Percentiles rank a stretch among this genome's conserved stretches.
Evolutionary conservation across 805 yeast genomes (phyloP).

Genomic region (Grigorovia yakushimaensis): DNA sequence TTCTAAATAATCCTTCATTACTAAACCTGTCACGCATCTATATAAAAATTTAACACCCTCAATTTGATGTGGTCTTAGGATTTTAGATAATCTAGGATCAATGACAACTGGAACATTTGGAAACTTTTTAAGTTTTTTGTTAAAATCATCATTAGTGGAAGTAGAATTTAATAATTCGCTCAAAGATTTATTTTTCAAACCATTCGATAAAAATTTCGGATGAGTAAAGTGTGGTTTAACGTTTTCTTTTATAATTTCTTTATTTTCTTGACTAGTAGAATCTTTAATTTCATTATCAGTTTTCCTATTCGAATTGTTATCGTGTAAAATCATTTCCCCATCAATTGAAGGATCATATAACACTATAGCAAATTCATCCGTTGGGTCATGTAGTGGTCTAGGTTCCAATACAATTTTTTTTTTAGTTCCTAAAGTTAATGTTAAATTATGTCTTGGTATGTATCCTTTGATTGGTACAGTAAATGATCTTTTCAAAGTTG

Average conservation of each 20-base stretch:
- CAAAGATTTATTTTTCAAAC: conserved; percentile 44
- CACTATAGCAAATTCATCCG: conserved; percentile 87
- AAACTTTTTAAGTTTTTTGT: conserved; percentile 35
- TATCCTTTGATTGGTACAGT: conserved; percentile 48
- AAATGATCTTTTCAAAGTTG: conserved; percentile 40
- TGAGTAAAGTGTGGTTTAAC: conserved; percentile 20
- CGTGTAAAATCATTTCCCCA: conserved; percentile 27
- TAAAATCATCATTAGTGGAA: conserved; percentile 34
- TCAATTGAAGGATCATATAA: conserved; percentile 93
- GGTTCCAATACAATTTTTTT: conserved; percentile 66
- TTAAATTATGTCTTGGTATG: conserved; percentile 36
- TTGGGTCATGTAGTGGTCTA: conserved; percentile 89
- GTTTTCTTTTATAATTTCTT: conserved; percentile 8
- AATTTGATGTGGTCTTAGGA: conserved; percentile 90
- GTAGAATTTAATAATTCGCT: conserved; percentile 55
- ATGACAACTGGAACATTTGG: conserved; percentile 93
- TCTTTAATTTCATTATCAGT: conserved; percentile 4
- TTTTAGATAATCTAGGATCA: conserved; percentile 77
- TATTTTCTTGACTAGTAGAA: conserved; percentile 14
- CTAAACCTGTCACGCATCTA: conserved; percentile 80
- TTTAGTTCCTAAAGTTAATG: conserved; percentile 80
- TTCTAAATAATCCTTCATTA: conserved; percentile 32
- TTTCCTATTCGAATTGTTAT: conserved; percentile 15
- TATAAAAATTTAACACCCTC: conserved; percentile 91
- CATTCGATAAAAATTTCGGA: conserved; percentile 25